Percentiles rank a stretch among this genome's conserved stretches.
Conservation (phyloP, 1,284 basidiomycete species). For the Microbotryum silenes-acaulis region DNA sequence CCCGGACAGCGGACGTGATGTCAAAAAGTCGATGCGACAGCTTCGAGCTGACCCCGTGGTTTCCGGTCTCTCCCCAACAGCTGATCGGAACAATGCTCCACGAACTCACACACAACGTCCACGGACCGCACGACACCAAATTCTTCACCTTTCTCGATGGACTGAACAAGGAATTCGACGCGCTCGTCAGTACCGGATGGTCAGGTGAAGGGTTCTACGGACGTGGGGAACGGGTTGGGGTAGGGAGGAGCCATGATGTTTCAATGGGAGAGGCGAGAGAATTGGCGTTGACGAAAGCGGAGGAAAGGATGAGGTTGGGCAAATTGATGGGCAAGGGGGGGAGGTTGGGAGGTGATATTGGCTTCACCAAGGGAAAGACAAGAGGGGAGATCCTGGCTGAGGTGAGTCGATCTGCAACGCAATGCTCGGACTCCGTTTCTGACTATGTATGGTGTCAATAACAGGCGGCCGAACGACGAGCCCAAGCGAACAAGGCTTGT, state of each 20-base stretch:
- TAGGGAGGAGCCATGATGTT: constrained; percentile 54
- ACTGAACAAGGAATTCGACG: constrained; percentile 73
- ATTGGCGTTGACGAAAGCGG: constrained; percentile 66
- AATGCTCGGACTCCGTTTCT: too few species aligned
- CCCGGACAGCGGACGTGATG: too few species aligned
- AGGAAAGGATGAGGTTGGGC: constrained; percentile 53
- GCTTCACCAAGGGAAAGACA: constrained; percentile 45
- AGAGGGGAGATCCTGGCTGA: constrained; percentile 66
- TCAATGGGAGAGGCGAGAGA: constrained; percentile 56
- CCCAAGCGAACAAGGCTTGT: constrained; percentile 62
- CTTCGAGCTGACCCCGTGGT: too few species aligned
- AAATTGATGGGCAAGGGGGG: constrained; percentile 46
- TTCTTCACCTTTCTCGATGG: constrained; percentile 66
- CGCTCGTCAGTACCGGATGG: constrained; percentile 65
- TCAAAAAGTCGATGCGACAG: too few species aligned
- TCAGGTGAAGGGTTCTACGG: constrained; percentile 67
- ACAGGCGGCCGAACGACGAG: constrained; percentile 71
- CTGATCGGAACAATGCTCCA: constrained; percentile 68
- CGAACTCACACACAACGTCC: constrained; percentile 79
- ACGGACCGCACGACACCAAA: constrained; percentile 60
- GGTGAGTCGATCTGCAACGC: constrained; percentile 46
- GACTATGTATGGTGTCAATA: not conserved
- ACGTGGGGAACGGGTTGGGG: constrained; percentile 58
- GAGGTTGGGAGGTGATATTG: constrained; percentile 21
- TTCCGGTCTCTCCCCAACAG: not conserved